Conservation (phyloP, 176 grass and related monocot genomes). For the Bothriochloa decipiens region DNA sequence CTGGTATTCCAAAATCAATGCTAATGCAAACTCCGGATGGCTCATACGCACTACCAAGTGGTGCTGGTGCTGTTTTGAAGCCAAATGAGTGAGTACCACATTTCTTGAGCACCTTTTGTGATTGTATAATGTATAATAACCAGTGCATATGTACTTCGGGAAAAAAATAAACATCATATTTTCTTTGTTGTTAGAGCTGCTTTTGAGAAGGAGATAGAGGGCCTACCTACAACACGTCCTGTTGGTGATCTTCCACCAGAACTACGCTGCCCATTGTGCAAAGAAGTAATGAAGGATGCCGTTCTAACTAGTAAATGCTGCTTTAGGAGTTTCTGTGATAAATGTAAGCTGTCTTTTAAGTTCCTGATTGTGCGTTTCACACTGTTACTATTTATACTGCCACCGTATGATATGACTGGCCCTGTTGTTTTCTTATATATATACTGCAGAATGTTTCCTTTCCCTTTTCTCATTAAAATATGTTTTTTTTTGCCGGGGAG, state of each 20-base stretch:
- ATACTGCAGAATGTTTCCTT: slow-evolving; percentile 13
- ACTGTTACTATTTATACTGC: slow-evolving; percentile 24
- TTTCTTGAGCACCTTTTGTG: slow-evolving; percentile 8
- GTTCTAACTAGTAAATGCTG: slow-evolving; percentile 99
- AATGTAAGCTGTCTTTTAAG: slow-evolving; percentile 66
- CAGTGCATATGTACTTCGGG: slow-evolving; percentile 2
- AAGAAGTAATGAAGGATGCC: slow-evolving; percentile 99
- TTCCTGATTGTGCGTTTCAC: slow-evolving; percentile 3
- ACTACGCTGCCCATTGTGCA: slow-evolving; percentile 88
- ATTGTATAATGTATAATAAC: background rate
- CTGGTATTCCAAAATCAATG: slow-evolving; percentile 99
- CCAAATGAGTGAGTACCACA: slow-evolving; percentile 84
- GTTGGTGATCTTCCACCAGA: slow-evolving; percentile 84
- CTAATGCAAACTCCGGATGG: slow-evolving; percentile 94
- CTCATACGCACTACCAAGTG: slow-evolving; percentile 88
- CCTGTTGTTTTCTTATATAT: slow-evolving; percentile 2
- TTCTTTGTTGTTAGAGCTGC: slow-evolving; percentile 75
- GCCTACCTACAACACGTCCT: slow-evolving; percentile 70
- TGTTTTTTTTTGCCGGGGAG: background rate
- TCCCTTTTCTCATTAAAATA: slow-evolving; percentile 21
- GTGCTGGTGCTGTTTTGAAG: slow-evolving; percentile 91
- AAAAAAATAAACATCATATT: slow-evolving; percentile 19
- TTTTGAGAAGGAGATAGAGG: slow-evolving; percentile 98
- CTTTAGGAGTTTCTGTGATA: slow-evolving; percentile 98
- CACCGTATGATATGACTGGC: slow-evolving; percentile 23